These are phyloP conservation scores for Fusarium sp. DNA, from an alignment of 2,329 filamentous ascomycete genomes.

Conservation along the genomic window DNA sequence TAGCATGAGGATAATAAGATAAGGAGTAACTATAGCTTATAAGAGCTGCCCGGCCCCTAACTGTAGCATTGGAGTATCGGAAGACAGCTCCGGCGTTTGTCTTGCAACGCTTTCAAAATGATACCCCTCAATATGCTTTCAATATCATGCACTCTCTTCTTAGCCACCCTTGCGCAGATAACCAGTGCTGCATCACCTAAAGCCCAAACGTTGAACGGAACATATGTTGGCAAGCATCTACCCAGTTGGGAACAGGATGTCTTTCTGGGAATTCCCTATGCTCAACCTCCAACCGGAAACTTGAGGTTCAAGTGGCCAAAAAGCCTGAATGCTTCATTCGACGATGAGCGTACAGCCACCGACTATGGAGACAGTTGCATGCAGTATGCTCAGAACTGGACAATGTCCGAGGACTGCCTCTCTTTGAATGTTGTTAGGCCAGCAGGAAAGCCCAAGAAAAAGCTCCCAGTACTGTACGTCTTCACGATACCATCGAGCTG, in stretches of 20 bases:
- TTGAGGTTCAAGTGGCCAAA: conserved; percentile 57
- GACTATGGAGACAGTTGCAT: conserved; percentile 63
- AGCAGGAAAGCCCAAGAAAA: conserved; percentile 50
- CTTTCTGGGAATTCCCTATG: conserved; percentile 59
- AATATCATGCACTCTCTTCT: background rate
- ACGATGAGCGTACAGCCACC: conserved; percentile 57
- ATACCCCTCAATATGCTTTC: background rate
- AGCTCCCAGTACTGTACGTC: conserved; percentile 56
- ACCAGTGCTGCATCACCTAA: conserved; percentile 23
- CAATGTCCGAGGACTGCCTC: conserved; percentile 65
- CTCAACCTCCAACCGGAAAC: conserved; percentile 55
- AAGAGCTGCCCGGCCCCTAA: conserved; percentile 1
- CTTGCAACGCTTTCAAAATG: background rate
- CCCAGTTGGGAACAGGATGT: conserved; percentile 55
- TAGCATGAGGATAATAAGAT: too few relatives aligned
- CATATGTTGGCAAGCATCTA: conserved; percentile 52
- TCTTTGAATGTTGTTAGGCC: conserved; percentile 61
- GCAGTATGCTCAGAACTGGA: conserved; percentile 60
- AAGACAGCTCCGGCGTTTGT: too few relatives aligned
- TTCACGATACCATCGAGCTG: accelerated
- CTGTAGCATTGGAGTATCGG: background rate
- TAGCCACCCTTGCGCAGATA: background rate
- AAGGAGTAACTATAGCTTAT: background rate
- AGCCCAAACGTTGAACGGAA: conserved; percentile 46
- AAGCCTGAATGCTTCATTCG: conserved; percentile 52